A percentile compares a stretch with the other conserved stretches of the same genome.
Evolutionary conservation across 257 asterid species (phyloP).

Genomic region (Nicotiana obtusifolia): DNA sequence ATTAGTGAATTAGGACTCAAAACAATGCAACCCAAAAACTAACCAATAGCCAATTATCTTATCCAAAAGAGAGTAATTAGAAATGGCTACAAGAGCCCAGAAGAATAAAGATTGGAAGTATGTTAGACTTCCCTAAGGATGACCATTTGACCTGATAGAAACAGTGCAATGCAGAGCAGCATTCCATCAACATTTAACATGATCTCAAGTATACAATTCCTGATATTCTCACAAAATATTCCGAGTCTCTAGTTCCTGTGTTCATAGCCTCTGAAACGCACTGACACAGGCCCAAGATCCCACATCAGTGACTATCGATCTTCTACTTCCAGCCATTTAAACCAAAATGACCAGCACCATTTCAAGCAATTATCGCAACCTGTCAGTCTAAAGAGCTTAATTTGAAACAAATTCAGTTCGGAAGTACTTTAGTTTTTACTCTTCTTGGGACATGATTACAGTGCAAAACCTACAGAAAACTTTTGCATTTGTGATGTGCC

Average conservation of each 20-base stretch:
- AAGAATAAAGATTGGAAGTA: not conserved
- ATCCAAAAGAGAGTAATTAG: not conserved
- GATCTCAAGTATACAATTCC: not conserved
- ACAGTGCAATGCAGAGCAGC: not conserved
- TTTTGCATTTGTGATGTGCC: not conserved
- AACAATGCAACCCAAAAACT: not conserved
- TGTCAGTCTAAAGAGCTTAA: not conserved
- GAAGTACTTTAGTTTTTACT: not conserved
- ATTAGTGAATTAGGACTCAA: not conserved
- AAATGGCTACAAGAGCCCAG: not conserved
- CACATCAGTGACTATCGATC: not conserved
- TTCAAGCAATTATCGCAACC: not conserved
- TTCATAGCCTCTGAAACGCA: not conserved
- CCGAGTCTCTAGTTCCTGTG: not conserved
- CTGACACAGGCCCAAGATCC: slow-evolving; percentile 3
- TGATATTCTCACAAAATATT: not conserved
- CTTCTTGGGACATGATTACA: not conserved
- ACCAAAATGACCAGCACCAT: not conserved
- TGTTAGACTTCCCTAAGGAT: not conserved
- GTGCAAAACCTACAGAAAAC: slow-evolving; percentile 1
- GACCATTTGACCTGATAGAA: not conserved
- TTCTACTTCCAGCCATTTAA: not conserved
- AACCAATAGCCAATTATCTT: not conserved
- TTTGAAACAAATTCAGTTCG: not conserved
- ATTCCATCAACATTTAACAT: not conserved